Evolutionary conservation across 768 basidiomycete species (phyloP).

Genomic region (Calocera cornea): DNA sequence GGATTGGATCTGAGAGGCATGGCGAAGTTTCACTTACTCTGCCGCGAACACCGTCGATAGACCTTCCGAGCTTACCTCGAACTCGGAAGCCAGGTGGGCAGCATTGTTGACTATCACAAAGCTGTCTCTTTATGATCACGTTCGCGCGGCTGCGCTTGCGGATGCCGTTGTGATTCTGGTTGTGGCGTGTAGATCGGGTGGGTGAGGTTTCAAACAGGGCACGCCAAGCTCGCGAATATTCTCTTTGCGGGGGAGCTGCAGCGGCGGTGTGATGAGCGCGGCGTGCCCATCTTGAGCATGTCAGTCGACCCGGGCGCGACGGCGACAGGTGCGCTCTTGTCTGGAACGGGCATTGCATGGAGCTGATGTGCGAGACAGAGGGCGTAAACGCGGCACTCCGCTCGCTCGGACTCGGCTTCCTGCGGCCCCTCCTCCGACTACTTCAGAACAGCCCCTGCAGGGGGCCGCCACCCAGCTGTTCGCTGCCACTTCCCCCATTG

Average conservation of each 20-base stretch:
- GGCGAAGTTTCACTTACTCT: background rate
- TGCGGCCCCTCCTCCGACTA: too few species aligned
- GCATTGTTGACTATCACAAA: background rate
- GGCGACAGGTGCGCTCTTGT: background rate
- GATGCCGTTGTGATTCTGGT: too few species aligned
- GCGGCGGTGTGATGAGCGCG: background rate
- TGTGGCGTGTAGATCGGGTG: too few species aligned
- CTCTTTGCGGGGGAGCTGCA: constrained; percentile 1
- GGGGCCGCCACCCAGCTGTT: constrained; percentile 17
- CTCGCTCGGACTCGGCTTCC: too few species aligned
- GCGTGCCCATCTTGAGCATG: background rate
- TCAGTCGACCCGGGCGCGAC: background rate
- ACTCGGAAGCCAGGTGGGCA: background rate
- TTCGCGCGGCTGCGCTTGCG: too few species aligned
- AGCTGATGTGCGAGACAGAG: too few species aligned
- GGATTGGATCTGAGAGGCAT: too few species aligned
- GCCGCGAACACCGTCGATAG: background rate
- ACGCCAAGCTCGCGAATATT: background rate
- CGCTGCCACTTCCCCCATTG: constrained; percentile 14
- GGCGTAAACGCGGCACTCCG: too few species aligned
- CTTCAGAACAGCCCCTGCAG: constrained; percentile 5
- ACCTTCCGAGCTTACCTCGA: background rate
- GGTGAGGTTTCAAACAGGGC: background rate
- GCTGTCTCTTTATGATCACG: too few species aligned
- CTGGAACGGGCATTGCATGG: too few species aligned